A percentile compares a stretch with the other conserved stretches of the same genome.
These are phyloP conservation scores for Scalesia atractyloides DNA, from an alignment of 129 eudicot genomes.

Conservation along the genomic window DNA sequence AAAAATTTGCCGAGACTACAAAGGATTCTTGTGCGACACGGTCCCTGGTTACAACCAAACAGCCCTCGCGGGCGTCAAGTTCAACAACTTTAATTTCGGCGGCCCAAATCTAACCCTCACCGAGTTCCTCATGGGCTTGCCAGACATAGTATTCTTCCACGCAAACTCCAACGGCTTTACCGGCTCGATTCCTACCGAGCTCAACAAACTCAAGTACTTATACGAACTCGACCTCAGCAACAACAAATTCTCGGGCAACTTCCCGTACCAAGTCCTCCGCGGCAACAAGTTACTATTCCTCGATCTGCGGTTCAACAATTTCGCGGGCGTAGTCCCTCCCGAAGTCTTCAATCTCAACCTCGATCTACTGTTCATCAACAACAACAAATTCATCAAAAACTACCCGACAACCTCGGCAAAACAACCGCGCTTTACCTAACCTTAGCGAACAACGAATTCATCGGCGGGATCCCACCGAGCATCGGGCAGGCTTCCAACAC, in stretches of 20 bases:
- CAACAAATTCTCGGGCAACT: slow-evolving; percentile 40
- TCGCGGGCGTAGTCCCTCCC: slow-evolving; percentile 42
- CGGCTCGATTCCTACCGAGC: slow-evolving; percentile 29
- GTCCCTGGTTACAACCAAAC: slow-evolving; percentile 10
- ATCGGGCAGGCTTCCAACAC: slow-evolving; percentile 31
- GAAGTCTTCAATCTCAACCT: slow-evolving; percentile 33
- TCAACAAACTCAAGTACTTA: slow-evolving; percentile 26
- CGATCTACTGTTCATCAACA: slow-evolving; percentile 52
- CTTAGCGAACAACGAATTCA: slow-evolving; percentile 44
- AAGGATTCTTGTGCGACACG: slow-evolving; percentile 44
- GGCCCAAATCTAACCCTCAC: slow-evolving; percentile 32
- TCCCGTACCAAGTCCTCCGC: slow-evolving; percentile 32
- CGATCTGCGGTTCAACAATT: slow-evolving; percentile 49
- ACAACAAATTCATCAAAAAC: slow-evolving; percentile 37
- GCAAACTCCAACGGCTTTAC: slow-evolving; percentile 53
- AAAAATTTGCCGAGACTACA: slow-evolving; percentile 37
- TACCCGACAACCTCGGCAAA: slow-evolving; percentile 42
- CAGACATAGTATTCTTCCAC: slow-evolving; percentile 52
- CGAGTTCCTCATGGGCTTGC: slow-evolving; percentile 31
- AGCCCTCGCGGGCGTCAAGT: slow-evolving; percentile 40
- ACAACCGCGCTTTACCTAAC: slow-evolving; percentile 39
- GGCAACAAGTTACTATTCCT: slow-evolving; percentile 31
- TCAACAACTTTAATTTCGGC: slow-evolving; percentile 34
- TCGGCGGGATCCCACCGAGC: slow-evolving; percentile 43
- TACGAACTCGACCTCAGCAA: slow-evolving; percentile 51